Evolutionary conservation across 2,329 filamentous ascomycete genomes (phyloP).

Genomic region (Aspergillus ustus): DNA sequence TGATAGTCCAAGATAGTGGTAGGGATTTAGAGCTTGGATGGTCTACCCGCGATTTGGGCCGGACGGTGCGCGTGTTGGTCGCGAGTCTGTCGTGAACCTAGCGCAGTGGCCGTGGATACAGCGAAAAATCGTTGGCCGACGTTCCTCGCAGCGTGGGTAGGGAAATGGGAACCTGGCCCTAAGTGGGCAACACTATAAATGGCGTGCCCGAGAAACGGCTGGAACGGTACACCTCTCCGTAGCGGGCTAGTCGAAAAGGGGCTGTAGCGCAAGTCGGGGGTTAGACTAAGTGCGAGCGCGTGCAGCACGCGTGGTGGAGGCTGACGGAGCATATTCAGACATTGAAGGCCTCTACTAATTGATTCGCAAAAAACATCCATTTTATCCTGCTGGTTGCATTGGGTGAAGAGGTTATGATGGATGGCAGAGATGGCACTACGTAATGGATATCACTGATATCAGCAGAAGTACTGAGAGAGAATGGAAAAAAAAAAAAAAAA

Average conservation of each 20-base stretch:
- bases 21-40: constrained; percentile 34
- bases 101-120: constrained; percentile 37
- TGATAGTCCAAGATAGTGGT: constrained; percentile 23
- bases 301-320: constrained; percentile 31
- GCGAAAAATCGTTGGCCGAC: constrained; percentile 37
- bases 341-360: not conserved
- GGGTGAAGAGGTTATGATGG: not conserved
- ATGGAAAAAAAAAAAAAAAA: not conserved
- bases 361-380: not conserved
- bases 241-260: constrained; percentile 35
- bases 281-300: constrained; percentile 29
- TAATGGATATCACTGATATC: not conserved
- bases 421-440: not conserved
- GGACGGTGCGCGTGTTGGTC: constrained; percentile 29
- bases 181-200: constrained; percentile 29
- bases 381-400: not conserved
- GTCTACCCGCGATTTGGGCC: constrained; percentile 42
- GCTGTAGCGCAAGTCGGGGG: constrained; percentile 43
- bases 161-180: constrained; percentile 18
- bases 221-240: constrained; percentile 28
- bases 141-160: constrained; percentile 25
- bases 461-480: not conserved
- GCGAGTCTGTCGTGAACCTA: constrained; percentile 37
- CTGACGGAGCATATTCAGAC: constrained; percentile 10
- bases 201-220: constrained; percentile 41